Conservation (phyloP, 2,329 filamentous ascomycete species). For the Sporothrix brunneoviolacea region DNA sequence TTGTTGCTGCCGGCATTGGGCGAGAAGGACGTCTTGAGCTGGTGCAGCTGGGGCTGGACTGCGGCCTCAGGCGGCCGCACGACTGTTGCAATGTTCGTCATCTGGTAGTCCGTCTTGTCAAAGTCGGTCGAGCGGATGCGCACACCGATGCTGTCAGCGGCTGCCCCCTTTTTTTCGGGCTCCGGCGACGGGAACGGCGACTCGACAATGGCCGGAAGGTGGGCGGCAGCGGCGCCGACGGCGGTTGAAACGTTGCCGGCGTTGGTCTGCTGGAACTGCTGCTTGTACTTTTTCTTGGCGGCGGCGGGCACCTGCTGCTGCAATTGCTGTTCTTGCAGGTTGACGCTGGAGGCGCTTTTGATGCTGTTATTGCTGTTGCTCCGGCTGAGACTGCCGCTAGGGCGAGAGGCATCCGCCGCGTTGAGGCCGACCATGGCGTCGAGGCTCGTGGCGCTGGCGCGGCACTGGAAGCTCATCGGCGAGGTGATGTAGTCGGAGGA, state of each 20-base stretch:
- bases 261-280: neutral
- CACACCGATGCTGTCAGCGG: neutral
- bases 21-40: constrained; percentile 21
- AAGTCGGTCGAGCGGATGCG: constrained; percentile 8
- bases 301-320: neutral
- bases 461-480: constrained; percentile 12
- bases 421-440: neutral
- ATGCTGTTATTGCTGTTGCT: neutral
- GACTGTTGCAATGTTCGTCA: neutral
- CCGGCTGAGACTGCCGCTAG: neutral
- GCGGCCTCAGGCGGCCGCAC: neutral
- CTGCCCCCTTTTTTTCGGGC: neutral
- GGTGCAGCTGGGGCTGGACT: constrained; percentile 16
- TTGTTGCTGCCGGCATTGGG: constrained; percentile 15
- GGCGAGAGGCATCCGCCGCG: neutral
- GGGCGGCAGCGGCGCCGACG: neutral
- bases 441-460: neutral
- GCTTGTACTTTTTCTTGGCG: neutral
- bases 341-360: no score
- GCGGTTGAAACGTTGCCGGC: neutral
- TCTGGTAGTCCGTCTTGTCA: neutral
- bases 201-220: constrained; percentile 18
- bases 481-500: constrained; percentile 9
- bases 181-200: constrained; percentile 20
- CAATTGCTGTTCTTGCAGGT: neutral